phyloP scores from a whole-genome alignment of 1,284 basidiomycete species.

The Polyporus tsugae region DNA sequence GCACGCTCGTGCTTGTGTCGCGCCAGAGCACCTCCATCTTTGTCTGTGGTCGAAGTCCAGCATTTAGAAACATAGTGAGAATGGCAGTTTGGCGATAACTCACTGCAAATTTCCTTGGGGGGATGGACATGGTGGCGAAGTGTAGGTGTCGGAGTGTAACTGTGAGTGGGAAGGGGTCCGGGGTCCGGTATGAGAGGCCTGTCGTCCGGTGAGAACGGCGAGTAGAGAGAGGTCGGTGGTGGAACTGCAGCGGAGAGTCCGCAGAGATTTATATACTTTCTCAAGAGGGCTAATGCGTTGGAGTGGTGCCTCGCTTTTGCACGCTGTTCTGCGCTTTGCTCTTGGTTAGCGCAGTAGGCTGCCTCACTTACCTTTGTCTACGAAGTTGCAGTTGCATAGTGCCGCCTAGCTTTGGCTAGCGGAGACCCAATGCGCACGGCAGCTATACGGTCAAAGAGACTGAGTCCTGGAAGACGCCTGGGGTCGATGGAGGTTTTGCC shows the following conservation, averaged over 20 bases:
- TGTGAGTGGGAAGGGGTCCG: background rate
- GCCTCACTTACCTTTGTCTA: background rate
- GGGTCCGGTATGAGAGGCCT: background rate
- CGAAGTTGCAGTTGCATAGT: background rate
- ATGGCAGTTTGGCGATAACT: background rate
- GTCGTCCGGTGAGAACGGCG: background rate
- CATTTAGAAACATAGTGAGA: too few relatives aligned
- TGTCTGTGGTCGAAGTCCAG: background rate
- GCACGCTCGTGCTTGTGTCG: background rate
- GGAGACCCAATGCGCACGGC: background rate
- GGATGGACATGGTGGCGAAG: background rate
- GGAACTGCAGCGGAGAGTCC: background rate
- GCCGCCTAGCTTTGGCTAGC: background rate
- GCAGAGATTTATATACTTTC: background rate
- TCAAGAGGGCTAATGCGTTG: background rate
- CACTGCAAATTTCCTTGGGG: background rate
- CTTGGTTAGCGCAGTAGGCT: background rate
- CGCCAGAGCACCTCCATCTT: background rate
- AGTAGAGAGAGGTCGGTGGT: background rate
- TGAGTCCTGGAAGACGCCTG: too few relatives aligned
- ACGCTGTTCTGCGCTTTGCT: background rate
- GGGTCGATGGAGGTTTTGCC: background rate
- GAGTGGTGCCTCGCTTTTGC: background rate
- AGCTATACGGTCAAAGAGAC: background rate
- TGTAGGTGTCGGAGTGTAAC: background rate